These are phyloP conservation scores for Fusarium transvaalense DNA, from an alignment of 2,329 filamentous ascomycete species.

Conservation along the genomic window DNA sequence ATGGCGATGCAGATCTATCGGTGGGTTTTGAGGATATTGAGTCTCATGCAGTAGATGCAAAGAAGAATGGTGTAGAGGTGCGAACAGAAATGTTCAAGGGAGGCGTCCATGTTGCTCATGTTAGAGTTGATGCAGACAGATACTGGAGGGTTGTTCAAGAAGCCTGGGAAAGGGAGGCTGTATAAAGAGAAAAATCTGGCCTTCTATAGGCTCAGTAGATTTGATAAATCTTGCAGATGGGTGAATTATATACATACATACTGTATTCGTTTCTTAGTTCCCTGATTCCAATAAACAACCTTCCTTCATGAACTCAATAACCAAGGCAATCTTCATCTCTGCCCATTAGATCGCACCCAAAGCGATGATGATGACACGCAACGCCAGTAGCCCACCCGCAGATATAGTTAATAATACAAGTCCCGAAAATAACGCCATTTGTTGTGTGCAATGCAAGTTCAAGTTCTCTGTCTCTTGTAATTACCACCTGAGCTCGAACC, in stretches of 20 bases:
- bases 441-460: slow-evolving; percentile 10
- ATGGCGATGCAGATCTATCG: slow-evolving; percentile 62
- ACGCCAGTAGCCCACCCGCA: background rate
- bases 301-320: background rate
- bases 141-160: slow-evolving; percentile 65
- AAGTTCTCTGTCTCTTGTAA: slow-evolving; percentile 52
- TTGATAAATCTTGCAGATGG: background rate
- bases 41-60: slow-evolving; percentile 59
- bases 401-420: background rate
- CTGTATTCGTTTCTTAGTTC: background rate
- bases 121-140: slow-evolving; percentile 58
- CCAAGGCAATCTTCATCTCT: background rate
- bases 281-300: background rate
- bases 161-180: slow-evolving; percentile 57
- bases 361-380: background rate
- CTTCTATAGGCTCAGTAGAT: background rate
- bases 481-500: slow-evolving; percentile 16
- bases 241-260: background rate
- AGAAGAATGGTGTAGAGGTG: slow-evolving; percentile 56
- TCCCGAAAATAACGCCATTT: slow-evolving; percentile 1
- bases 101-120: slow-evolving; percentile 65
- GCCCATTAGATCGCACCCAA: background rate
- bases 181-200: background rate
- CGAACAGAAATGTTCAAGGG: slow-evolving; percentile 60
- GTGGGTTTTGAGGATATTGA: slow-evolving; percentile 63